Base-by-base conservation (phyloP, 768 basidiomycete species). In the Sistotremastrum niveocremeum region DNA sequence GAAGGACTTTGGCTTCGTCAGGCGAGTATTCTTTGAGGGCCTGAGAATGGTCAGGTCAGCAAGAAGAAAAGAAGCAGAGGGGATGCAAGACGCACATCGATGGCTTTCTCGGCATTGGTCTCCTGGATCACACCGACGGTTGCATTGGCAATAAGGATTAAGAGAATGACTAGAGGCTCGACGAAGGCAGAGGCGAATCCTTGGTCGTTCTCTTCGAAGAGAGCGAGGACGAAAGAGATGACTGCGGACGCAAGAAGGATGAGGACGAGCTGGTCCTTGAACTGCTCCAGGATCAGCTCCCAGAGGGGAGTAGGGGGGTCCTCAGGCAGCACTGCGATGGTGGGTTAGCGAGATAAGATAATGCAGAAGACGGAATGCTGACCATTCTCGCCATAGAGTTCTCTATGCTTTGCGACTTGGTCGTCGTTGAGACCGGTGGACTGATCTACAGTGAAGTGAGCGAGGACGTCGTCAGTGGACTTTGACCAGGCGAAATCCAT, bases 181-280 rank as follows among this genome's bases (percentile, higher is more conserved):
- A 99, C 93, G 54, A 97, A 97, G 29, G 91, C 93, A 34, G 86
- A 81, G 53, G 77, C 73, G 50, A 79, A 68, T 47, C 70, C 71
- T 47, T 79, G 69, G 6, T 47, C 49, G 11, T 46, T 49, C 48
- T 84, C 79, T 57, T 99, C 94, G 47, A 98, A 69, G 33, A 94
- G 62, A 6, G 94, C 94, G 37, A 99, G 71, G 9, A 93, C 69
- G 63, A 99, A 93, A 7, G 94, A 98, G 53, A 98, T 73, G 39
- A 86, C 80, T 8, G 94, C 94, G 1, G 91, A 95, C 2, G 75
- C 91, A 40, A 99, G 81, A 34, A 99, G 76, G 58, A 99, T 98
- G 51, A 99, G 81, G 37, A 99, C 94, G 31, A 99, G 77, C 63
- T 95, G 90, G 66, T 99, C 94, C 70, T 98, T 84, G 73, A 99